These are phyloP conservation scores for Actinomucor elegans DNA, from an alignment of 371 early-diverging fungal genomes.

Conservation along the genomic window DNA sequence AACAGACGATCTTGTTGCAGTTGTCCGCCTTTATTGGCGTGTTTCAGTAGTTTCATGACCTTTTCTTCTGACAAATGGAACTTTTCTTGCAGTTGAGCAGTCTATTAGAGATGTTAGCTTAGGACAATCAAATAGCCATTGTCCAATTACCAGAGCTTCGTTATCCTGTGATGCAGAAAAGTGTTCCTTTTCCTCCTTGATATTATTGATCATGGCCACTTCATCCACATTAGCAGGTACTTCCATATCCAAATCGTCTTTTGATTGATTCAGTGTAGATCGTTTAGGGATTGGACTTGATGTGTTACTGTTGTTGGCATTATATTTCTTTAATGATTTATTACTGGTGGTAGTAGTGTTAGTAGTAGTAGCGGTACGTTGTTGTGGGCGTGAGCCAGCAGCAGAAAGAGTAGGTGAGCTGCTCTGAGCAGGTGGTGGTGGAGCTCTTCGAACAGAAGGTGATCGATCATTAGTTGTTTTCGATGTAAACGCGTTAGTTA, in stretches of 20 bases:
- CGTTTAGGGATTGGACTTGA: not conserved
- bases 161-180: conserved; percentile 10
- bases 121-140: no score
- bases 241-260: conserved; percentile 18
- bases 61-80: conserved; percentile 64
- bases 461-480: conserved; percentile 3
- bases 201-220: conserved; percentile 45
- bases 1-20: conserved; percentile 35
- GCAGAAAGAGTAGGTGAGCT: conserved; percentile 10
- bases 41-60: conserved; percentile 54
- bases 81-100: conserved; percentile 59
- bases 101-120: no score
- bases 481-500: conserved; percentile 27
- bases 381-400: conserved; percentile 1
- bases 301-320: not conserved
- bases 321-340: not conserved
- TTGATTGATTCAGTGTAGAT: conserved; percentile 4
- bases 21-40: conserved; percentile 36
- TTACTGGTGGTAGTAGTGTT: not conserved
- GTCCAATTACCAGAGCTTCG: conserved; percentile 10
- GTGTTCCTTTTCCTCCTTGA: conserved; percentile 14
- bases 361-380: not conserved
- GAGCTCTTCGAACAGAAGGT: conserved; percentile 1
- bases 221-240: conserved; percentile 52
- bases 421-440: conserved; percentile 7